Evolutionary conservation across 441 rosid genomes (phyloP), one percentile per base, ranked within the genome.

Genomic region (Bocquillonia castaneifolia): DNA sequence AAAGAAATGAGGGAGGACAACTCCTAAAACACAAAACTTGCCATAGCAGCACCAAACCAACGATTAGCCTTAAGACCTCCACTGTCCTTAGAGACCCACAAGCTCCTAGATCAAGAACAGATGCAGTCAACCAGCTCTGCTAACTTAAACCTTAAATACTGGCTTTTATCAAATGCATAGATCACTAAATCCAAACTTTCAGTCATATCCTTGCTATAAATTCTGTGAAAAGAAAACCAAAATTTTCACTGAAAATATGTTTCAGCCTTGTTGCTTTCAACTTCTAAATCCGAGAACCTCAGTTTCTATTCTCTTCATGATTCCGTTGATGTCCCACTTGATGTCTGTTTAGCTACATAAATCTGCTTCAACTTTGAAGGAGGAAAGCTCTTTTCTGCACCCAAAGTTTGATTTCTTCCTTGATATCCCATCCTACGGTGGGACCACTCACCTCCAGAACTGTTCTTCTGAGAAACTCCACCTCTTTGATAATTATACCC

Each of bases 321-420:
- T 1, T 77, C 44, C 3, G 76, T 57, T 10, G 87, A 68, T 39
- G 84, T 72, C 34, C 78, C 82, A 68, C 72, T 81, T 20, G 77
- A 61, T 2, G 86, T 81, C 85, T 92, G 99, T 72, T 94, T 94
- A 59, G 96, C 99, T 71, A 94, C 99, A 76, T 94, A 94, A n/a
- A 94, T 88, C 83, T 94, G 99, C 80, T 88, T 94, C 77, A 82
- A 79, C 81, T 89, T 92, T 55, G 86, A 78, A 71, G 88, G 51
- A 31, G 77, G 76, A 56, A 83, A 85, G 69, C 82, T 80, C 81
- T 82, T 94, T 39, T 94, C 98, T 34, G 84, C 75, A 42, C 81
- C 78, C 50, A 78, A 63, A 25, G 88, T 70, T 74, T 81, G 93
- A 70, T 84, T 90, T 78, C 95, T 83, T 48, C 89, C 91, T 66